Percentiles rank a stretch among this genome's conserved stretches.
Conservation (phyloP, 2,329 filamentous ascomycete species). For the Fusarium sororula region DNA sequence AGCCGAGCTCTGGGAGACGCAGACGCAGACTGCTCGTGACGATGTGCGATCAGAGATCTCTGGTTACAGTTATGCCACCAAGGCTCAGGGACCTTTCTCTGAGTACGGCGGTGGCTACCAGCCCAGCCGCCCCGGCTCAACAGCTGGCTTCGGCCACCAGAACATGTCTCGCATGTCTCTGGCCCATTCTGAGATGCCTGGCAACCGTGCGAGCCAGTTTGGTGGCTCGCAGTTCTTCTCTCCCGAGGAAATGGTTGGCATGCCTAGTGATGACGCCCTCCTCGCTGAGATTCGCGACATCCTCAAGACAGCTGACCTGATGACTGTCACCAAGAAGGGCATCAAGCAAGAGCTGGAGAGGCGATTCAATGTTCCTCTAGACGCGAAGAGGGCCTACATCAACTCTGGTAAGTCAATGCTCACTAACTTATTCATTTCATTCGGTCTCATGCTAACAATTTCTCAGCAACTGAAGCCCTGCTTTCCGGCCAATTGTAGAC, state of each 20-base stretch:
- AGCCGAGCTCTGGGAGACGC: conserved; percentile 94
- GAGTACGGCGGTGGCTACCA: conserved; percentile 78
- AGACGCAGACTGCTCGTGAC: conserved; percentile 84
- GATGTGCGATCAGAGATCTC: conserved; percentile 88
- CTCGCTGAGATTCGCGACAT: conserved; percentile 96
- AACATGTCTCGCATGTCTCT: conserved; percentile 79
- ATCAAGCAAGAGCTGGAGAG: conserved; percentile 94
- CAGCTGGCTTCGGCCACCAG: conserved; percentile 54
- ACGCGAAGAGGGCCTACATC: conserved; percentile 91
- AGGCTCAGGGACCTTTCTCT: conserved; percentile 70
- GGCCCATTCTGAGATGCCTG: conserved; percentile 73
- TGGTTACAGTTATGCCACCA: conserved; percentile 94
- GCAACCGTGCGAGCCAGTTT: conserved; percentile 69
- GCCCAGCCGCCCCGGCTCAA: conserved; percentile 66
- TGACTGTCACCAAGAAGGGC: conserved; percentile 98
- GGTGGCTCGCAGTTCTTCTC: conserved; percentile 67
- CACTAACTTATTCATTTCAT: neutral
- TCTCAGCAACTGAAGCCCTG: conserved; percentile 77
- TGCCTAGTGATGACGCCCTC: conserved; percentile 89
- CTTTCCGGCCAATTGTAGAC: conserved; percentile 77
- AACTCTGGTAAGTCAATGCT: conserved; percentile 74
- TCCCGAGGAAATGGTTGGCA: conserved; percentile 73
- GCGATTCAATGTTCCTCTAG: conserved; percentile 86
- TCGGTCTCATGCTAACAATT: conserved; percentile 25
- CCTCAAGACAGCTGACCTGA: conserved; percentile 88